Conservation (phyloP, 192 early-diverging fungal genomes). For the Coemansia sp. region DNA sequence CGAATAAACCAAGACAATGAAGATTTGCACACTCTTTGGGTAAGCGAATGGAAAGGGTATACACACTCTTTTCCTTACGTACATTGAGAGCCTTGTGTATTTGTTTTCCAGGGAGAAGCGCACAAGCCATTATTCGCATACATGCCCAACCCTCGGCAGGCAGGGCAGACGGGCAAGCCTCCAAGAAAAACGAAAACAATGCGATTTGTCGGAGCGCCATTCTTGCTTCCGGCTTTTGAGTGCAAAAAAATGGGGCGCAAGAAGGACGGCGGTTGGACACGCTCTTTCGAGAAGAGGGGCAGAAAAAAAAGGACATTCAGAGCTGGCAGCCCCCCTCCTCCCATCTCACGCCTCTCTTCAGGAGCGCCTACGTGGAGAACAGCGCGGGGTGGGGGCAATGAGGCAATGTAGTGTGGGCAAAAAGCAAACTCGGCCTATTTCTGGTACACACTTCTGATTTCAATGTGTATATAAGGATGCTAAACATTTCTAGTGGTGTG, state of each 20-base stretch:
- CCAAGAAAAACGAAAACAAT: background rate
- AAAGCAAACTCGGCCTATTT: background rate
- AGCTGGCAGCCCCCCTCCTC: background rate
- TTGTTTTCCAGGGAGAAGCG: constrained; percentile 1
- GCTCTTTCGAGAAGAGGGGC: constrained; percentile 7
- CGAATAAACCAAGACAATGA: background rate
- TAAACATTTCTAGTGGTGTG: background rate
- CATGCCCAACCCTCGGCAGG: background rate
- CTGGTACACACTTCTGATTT: background rate
- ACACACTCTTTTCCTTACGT: constrained; percentile 9
- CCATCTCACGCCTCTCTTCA: constrained; percentile 10
- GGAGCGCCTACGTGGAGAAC: background rate
- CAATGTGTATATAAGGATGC: background rate
- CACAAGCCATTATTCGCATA: background rate
- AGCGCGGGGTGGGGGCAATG: background rate
- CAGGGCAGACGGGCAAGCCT: constrained; percentile 7
- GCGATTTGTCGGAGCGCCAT: background rate
- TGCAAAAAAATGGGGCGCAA: constrained; percentile 1
- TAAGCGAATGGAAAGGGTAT: background rate
- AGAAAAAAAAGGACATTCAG: background rate
- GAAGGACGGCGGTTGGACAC: background rate
- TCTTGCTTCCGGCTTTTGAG: background rate
- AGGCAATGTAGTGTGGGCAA: constrained; percentile 6
- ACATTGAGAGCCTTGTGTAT: background rate
- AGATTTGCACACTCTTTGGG: background rate